These are phyloP conservation scores for Trichothecium roseum DNA, from an alignment of 2,329 filamentous ascomycete species.

Conservation along the genomic window DNA sequence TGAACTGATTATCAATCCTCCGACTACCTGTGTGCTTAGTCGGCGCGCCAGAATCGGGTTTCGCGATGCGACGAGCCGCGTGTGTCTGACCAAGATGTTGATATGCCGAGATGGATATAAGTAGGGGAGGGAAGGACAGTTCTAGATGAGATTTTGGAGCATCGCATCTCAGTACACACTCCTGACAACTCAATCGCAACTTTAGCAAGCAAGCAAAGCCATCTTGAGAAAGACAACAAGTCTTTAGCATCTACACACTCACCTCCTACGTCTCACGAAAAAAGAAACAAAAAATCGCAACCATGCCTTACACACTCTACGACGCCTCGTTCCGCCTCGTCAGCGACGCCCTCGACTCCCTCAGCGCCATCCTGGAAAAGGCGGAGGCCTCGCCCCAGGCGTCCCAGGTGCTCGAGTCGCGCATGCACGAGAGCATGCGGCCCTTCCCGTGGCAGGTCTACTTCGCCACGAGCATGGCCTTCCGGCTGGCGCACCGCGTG, in stretches of 20 bases:
- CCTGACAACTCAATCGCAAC: too few species aligned
- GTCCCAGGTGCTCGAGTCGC: slow-evolving; percentile 18
- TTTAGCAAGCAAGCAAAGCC: too few species aligned
- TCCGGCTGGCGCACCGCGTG: slow-evolving; percentile 22
- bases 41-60: background rate
- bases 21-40: background rate
- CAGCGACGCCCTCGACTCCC: slow-evolving; percentile 18
- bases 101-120: too few species aligned
- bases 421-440: slow-evolving; percentile 30
- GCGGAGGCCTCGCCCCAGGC: slow-evolving; percentile 20
- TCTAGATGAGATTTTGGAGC: too few species aligned
- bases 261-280: too few species aligned
- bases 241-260: too few species aligned
- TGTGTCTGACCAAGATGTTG: background rate
- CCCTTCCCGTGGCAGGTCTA: slow-evolving; percentile 29
- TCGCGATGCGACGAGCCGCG: background rate
- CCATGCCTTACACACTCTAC: slow-evolving; percentile 24
- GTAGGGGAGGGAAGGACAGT: too few species aligned
- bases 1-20: background rate
- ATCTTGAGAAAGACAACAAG: too few species aligned
- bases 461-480: slow-evolving; percentile 16
- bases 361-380: slow-evolving; percentile 24
- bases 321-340: slow-evolving; percentile 22
- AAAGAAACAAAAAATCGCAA: too few species aligned
- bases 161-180: too few species aligned